Base-by-base conservation (phyloP, 2,329 filamentous ascomycete species). In the Fusarium buxicola region DNA sequence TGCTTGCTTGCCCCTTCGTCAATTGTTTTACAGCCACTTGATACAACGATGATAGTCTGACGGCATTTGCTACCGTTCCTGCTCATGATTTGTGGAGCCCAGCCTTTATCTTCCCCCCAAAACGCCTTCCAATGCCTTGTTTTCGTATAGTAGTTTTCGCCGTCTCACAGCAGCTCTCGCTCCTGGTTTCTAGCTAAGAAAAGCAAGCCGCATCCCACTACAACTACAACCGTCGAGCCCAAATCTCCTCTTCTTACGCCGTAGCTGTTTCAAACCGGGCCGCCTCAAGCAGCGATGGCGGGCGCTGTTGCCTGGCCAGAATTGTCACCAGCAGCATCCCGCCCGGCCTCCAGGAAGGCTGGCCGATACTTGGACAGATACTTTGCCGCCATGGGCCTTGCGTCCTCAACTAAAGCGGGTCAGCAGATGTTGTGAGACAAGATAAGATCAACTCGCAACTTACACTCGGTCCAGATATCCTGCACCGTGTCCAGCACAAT, bases 401-500 rank as follows among this genome's bases (percentile, higher is more conserved):
- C 83, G 67, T 89, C 87, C 70, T 89, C 86, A 63, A 85, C 85
- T 88, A 57, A 21, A 35, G 36, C 34, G 44, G 10, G 69, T 71
- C 60, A 70, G 68, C 18, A 24, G 15, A 54, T 32, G 32, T 35
- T 16, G 41, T 50, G 30, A 21, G 32, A n/a, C 27, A 35, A 52
- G 11, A 43, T 10, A 35, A 52, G 11, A 43, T 10, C 11, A 25
- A 28, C 3, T 18, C 12, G 44, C 5, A 12, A 80, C 86, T 78
- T 78, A 88, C 86, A 89, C 58, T 88, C 87, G 13, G 81, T 77
- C 86, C 87, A 90, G 59, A 90, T 86, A 59, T 86, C 86, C 69
- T 89, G 84, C 51, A 91, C 84, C 2, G 85, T 84, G 69, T 90
- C 86, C 40, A 91, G 77, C 27, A 87, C 87, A 60, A 86, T 77